Base-by-base conservation (phyloP, 1,284 basidiomycete genomes). In the Ganoderma leucocontextum region DNA sequence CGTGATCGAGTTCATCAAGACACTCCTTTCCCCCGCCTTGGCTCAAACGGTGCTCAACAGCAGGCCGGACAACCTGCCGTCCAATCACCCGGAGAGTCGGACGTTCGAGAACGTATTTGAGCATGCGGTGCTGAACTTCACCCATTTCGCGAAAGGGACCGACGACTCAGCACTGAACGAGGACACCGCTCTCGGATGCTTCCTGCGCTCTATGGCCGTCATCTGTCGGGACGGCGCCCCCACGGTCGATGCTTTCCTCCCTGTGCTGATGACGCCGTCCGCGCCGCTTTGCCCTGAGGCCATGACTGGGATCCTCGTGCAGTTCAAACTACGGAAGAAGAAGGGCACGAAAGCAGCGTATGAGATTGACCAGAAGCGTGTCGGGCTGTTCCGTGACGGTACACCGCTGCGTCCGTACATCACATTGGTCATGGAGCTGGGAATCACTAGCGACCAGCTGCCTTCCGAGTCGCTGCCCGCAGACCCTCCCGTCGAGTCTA, bases 121-220 rank as follows among this genome's bases (percentile, higher is more conserved):
- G 22, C 10, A 49, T 22, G 47, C 47, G 47, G 47, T 49, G n/a
- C n/a, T 49, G 47, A 49, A 49, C 47, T 49, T 49, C 47, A 49
- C 47, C 3, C 47, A 49, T 22, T 49, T 49, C 47, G 47, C 47
- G 47, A 49, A 5, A 4, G 22, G 47, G 47, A 10, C 19, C 8
- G 47, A 49, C 1, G 47, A 22, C 22, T 1, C 47, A 22, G 47
- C 13, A 22, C 47, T 22, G 47, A 9, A 25, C 22, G 22, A 49
- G 22, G 2, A 12, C n/a, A 22, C 47, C 2, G 47, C 47, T 1
- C 22, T 25, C 4, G 22, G 47, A 10, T 49, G 47, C 22, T 25
- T 49, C 47, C 22, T 49, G 10, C 47, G 47, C n/a, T 22, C 47
- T n/a, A 49, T 49, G 47, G 47, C 47, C n/a, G 47, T 12, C 22